Evolutionary conservation across 2,329 filamentous ascomycete species (phyloP).

Genomic region (Talaromyces sp.): DNA sequence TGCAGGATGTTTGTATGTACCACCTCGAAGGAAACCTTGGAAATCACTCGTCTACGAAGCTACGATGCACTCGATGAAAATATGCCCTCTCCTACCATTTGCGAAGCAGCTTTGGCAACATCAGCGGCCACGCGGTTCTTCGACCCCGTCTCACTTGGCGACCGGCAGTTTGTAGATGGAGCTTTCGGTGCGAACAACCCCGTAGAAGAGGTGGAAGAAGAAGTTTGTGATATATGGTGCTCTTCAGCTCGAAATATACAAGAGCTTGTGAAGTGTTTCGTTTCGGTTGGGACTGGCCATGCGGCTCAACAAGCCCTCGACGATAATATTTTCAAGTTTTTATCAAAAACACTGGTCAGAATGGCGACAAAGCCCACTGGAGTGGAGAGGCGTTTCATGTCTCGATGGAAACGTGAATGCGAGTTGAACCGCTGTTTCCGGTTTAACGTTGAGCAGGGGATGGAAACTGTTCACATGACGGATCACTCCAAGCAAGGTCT

Average conservation of each 20-base stretch:
- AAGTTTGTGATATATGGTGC: slow-evolving; percentile 28
- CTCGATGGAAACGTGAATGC: slow-evolving; percentile 16
- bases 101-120: slow-evolving; percentile 56
- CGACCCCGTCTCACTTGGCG: slow-evolving; percentile 16
- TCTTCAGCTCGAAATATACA: slow-evolving; percentile 10
- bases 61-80: slow-evolving; percentile 9
- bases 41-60: slow-evolving; percentile 15
- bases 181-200: slow-evolving; percentile 41
- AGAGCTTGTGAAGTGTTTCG: slow-evolving; percentile 21
- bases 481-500: slow-evolving; percentile 28
- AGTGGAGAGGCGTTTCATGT: slow-evolving; percentile 16
- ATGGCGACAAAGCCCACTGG: slow-evolving; percentile 19
- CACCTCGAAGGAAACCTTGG: slow-evolving; percentile 16
- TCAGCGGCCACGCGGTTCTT: slow-evolving; percentile 50
- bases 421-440: slow-evolving; percentile 31
- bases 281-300: slow-evolving; percentile 29
- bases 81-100: slow-evolving; percentile 39
- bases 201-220: slow-evolving; percentile 31
- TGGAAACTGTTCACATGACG: slow-evolving; percentile 39
- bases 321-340: slow-evolving; percentile 16
- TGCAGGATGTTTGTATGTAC: slow-evolving; percentile 17
- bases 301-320: slow-evolving; percentile 1
- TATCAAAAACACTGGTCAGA: slow-evolving; percentile 20
- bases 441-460: slow-evolving; percentile 43
- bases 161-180: slow-evolving; percentile 35